Conservation (phyloP, 2,329 filamentous ascomycete species). For the Aspergillus sp. region DNA sequence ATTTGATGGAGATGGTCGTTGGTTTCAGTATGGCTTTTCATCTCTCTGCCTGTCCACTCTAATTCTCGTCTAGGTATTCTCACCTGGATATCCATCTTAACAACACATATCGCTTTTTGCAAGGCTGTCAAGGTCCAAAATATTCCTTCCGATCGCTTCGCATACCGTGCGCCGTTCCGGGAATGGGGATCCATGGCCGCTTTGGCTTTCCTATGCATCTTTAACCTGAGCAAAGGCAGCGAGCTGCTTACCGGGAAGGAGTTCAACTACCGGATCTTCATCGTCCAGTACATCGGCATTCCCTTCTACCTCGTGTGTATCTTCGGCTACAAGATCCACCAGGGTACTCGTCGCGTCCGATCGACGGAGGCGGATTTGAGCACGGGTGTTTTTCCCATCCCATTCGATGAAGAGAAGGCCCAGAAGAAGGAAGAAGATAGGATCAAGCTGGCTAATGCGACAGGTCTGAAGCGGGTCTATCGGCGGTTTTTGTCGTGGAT, state of each 20-base stretch:
- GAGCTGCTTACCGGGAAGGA: background rate
- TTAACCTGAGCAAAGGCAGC: background rate
- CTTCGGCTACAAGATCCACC: background rate
- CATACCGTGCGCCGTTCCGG: background rate
- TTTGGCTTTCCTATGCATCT: background rate
- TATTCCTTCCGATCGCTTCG: background rate
- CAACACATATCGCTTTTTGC: background rate
- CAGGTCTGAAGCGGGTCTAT: background rate
- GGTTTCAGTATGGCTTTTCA: background rate
- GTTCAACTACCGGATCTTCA: background rate
- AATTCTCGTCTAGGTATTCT: background rate
- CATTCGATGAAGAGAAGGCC: background rate
- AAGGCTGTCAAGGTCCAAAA: background rate
- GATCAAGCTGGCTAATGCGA: background rate
- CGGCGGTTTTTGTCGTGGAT: background rate
- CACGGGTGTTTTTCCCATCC: background rate
- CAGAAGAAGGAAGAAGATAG: background rate
- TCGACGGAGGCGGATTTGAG: background rate
- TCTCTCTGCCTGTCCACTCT: background rate
- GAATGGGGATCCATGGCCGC: background rate
- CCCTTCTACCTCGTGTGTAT: background rate
- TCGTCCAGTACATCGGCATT: background rate
- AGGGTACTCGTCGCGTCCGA: background rate
- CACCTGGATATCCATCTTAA: background rate
- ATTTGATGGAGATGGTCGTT: constrained; percentile 43